phyloP scores from a whole-genome alignment of 768 basidiomycete species.

The Termitomyces sp. region DNA sequence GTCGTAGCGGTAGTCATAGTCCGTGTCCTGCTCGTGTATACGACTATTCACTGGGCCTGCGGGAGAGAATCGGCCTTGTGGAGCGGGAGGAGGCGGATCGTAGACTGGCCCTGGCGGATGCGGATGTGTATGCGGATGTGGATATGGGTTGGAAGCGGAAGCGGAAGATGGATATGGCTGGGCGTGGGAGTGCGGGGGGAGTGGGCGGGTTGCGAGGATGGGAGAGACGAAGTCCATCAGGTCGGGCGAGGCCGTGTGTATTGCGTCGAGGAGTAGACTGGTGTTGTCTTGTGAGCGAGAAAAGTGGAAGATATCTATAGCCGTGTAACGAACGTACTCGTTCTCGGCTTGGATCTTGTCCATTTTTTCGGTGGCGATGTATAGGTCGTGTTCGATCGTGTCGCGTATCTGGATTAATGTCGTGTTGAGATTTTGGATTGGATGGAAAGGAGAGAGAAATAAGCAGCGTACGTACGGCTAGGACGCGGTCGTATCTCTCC shows the following conservation, averaged over 20 bases:
- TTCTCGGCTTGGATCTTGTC: constrained; percentile 45
- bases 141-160: not conserved
- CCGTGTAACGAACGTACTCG: constrained; percentile 33
- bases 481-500: constrained; percentile 40
- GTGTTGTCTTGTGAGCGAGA: not conserved
- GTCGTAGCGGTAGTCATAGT: not conserved
- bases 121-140: not conserved
- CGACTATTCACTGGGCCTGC: not conserved
- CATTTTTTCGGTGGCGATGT: constrained; percentile 31
- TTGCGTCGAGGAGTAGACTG: constrained; percentile 34
- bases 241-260: constrained; percentile 15
- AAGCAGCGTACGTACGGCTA: constrained; percentile 34
- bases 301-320: not conserved
- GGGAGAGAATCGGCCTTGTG: not conserved
- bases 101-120: not conserved
- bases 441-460: not conserved
- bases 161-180: not conserved
- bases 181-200: not conserved
- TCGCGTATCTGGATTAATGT: constrained; percentile 32
- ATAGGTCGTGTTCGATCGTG: constrained; percentile 31
- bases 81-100: not conserved
- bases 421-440: not conserved
- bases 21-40: not conserved
- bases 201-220: not conserved
- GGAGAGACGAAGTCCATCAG: constrained; percentile 10